These are phyloP conservation scores for Fusarium mangiferae DNA, from an alignment of 2,329 filamentous ascomycete species.

Conservation along the genomic window DNA sequence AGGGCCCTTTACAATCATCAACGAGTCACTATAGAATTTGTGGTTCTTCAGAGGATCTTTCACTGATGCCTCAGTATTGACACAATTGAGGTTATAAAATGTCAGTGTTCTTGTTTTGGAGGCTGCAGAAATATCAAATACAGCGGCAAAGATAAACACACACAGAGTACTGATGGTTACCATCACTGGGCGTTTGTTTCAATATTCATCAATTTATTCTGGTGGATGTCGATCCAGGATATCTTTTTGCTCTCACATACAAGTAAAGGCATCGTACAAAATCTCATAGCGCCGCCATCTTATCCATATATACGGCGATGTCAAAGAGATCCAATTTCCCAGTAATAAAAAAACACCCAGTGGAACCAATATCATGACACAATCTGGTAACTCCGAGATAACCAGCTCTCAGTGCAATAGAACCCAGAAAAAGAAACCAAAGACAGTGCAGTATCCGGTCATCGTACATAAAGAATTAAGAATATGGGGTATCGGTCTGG, in stretches of 20 bases:
- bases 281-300: slow-evolving; percentile 16
- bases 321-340: slow-evolving; percentile 8
- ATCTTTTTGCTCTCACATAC: slow-evolving; percentile 7
- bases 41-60: not conserved
- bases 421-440: not conserved
- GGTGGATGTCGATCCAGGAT: not conserved
- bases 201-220: slow-evolving; percentile 17
- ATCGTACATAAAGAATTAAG: slow-evolving; percentile 32
- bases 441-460: slow-evolving; percentile 7
- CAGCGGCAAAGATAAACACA: not conserved
- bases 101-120: not conserved
- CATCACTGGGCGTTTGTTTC: not conserved
- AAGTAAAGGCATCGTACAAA: not conserved
- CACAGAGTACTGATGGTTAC: not conserved
- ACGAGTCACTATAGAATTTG: slow-evolving; percentile 4
- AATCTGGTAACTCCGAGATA: slow-evolving; percentile 30
- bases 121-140: not conserved
- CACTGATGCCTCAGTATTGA: not conserved
- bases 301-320: not conserved
- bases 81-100: not conserved
- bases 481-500: slow-evolving; percentile 29
- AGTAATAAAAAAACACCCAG: slow-evolving; percentile 4
- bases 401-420: slow-evolving; percentile 26
- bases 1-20: slow-evolving; percentile 6
- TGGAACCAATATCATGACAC: slow-evolving; percentile 9